Conservation (phyloP, 495 filamentous ascomycete genomes). For the Staphylotrichum tortipilum region DNA sequence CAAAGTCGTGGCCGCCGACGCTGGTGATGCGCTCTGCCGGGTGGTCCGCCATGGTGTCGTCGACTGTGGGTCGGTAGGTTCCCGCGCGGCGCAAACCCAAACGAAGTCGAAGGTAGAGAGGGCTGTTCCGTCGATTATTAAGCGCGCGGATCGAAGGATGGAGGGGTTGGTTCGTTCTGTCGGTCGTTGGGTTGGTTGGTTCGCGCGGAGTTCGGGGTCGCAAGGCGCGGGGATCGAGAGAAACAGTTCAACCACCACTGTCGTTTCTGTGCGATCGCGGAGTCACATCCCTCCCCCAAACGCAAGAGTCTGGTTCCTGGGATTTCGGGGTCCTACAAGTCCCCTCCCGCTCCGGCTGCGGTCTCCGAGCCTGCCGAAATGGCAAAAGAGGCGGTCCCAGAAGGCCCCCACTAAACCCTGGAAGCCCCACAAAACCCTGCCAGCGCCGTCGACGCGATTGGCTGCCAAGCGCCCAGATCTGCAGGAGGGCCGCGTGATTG, state of each 20-base stretch:
- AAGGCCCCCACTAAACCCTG: background rate
- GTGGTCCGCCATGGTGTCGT: slow-evolving; percentile 4
- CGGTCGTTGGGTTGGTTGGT: too few species aligned
- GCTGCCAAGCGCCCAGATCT: background rate
- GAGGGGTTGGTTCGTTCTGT: too few species aligned
- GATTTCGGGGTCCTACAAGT: background rate
- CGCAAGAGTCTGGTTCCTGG: too few species aligned
- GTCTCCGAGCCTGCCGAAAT: background rate
- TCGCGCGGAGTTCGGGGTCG: too few species aligned
- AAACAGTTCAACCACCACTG: too few species aligned
- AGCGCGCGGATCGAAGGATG: too few species aligned
- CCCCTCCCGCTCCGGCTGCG: background rate
- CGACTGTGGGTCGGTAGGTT: too few species aligned
- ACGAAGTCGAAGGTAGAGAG: background rate
- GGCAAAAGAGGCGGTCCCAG: too few species aligned
- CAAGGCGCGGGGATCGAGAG: background rate
- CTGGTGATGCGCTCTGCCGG: slow-evolving; percentile 15
- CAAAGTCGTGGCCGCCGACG: slow-evolving; percentile 34
- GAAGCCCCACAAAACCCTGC: background rate
- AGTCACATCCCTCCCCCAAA: too few species aligned
- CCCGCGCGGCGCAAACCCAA: background rate
- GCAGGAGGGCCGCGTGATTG: background rate
- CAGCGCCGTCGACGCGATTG: too few species aligned
- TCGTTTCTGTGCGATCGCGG: too few species aligned
- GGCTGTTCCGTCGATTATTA: too few species aligned